Percentiles rank a stretch among this genome's conserved stretches.
phyloP scores from a whole-genome alignment of 2,329 filamentous ascomycete species.

The Apiospora arundinis region DNA sequence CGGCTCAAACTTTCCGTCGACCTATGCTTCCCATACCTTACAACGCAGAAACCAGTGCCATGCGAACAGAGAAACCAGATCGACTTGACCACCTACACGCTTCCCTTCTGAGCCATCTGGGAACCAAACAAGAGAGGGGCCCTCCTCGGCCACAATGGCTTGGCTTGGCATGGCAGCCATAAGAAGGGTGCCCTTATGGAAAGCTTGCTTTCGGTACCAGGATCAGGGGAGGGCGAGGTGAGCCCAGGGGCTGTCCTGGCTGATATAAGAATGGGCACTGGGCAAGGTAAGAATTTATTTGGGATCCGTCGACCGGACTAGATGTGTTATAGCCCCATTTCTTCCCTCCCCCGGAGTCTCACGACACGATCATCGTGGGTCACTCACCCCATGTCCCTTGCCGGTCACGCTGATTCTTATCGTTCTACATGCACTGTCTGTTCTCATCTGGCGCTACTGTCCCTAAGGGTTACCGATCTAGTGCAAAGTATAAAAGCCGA shows the following conservation, averaged over 20 bases:
- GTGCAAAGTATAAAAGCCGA: constrained; percentile 14
- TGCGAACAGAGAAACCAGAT: neutral
- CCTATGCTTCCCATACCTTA: neutral
- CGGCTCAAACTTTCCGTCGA: neutral
- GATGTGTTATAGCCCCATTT: neutral
- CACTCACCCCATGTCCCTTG: neutral
- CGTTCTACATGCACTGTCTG: neutral
- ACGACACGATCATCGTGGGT: constrained; percentile 6
- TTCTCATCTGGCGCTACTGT: neutral
- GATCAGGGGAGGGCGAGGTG: neutral
- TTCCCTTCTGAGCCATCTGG: neutral
- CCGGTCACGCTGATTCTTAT: neutral
- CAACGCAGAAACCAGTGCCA: neutral
- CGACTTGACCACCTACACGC: neutral
- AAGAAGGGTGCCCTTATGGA: neutral
- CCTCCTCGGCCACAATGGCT: neutral
- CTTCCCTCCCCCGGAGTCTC: constrained; percentile 8
- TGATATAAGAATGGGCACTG: constrained; percentile 6
- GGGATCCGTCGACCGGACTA: neutral
- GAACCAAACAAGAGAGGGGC: neutral
- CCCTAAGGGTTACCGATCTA: constrained; percentile 8
- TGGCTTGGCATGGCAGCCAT: neutral
- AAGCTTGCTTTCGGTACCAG: constrained; percentile 4
- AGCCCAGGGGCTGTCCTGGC: neutral
- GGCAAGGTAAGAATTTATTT: neutral